phyloP scores from a whole-genome alignment of 768 basidiomycete genomes.

The Trametes maxima region DNA sequence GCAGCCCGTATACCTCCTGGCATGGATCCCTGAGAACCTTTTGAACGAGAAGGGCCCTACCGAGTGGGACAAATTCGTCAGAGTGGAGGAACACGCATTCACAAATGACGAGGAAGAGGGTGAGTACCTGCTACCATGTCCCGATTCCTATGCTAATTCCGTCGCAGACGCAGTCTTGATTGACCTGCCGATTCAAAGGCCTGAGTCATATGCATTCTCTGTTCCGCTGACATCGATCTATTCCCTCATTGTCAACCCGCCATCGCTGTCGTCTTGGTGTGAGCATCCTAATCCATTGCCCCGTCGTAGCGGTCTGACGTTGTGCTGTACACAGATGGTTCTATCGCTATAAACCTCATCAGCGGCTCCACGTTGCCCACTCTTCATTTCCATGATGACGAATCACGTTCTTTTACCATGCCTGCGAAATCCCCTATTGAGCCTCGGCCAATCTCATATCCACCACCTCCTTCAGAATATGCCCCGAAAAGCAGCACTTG shows the following conservation, averaged over 20 bases:
- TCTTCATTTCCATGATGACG: constrained; percentile 96
- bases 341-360: constrained; percentile 85
- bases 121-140: constrained; percentile 36
- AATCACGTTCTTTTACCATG: constrained; percentile 77
- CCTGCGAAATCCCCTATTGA: constrained; percentile 43
- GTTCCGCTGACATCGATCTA: constrained; percentile 89
- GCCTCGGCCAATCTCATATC: constrained; percentile 49
- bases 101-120: constrained; percentile 74
- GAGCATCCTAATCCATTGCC: constrained; percentile 27
- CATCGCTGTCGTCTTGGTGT: constrained; percentile 87
- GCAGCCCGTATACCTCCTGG: constrained; percentile 78
- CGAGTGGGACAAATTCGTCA: constrained; percentile 91
- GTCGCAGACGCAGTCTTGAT: constrained; percentile 78
- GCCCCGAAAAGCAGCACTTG: constrained; percentile 54
- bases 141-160: constrained; percentile 9
- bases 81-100: constrained; percentile 69
- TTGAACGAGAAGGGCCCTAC: constrained; percentile 78
- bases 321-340: constrained; percentile 61
- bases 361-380: constrained; percentile 86
- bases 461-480: constrained; percentile 57
- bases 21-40: constrained; percentile 91
- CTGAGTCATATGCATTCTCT: constrained; percentile 95
- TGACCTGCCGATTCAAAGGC: constrained; percentile 78
- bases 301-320: not conserved
- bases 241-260: constrained; percentile 83